Evolutionary conservation across 805 yeast species (phyloP), one percentile per base, ranked within the genome.

Genomic region (Zygoascus bituminiphila): DNA sequence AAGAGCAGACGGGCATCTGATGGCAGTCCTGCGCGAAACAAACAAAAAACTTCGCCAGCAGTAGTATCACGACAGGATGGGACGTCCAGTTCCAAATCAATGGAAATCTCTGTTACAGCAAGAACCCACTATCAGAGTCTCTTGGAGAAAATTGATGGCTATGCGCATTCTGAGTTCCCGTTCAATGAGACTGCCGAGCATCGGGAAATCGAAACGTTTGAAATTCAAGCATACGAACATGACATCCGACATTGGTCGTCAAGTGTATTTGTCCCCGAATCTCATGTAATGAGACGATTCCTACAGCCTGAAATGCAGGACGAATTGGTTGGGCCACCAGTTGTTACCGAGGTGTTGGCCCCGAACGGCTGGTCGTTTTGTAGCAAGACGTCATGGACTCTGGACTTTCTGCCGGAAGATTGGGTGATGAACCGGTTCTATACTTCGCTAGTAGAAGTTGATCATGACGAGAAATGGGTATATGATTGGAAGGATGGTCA

Each of bases 401-500:
- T 85, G 42, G 95, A 87, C 62, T 69, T 45, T 19, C 21, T 81
- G 43, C 87, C 88, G 0, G 65, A 68, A 22, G 63, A 57, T 2
- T 87, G 95, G 95, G 85, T 55, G 2, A 17, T 21, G 12, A 15
- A 7, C 2, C 81, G 6, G 64, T 64, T 41, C 46, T 66, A 75
- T 45, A 65, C 82, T 12, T 82, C 76, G 49, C 64, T 77, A 41
- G 78, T 82, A 14, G 72, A 70, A 19, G 70, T 84, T 19, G 94
- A 87, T 64, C 69, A 76, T 24, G 88, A 80, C 48, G 84, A 83
- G 37, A 87, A 87, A 63, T 87, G 95, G 95, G 91, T 85, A 17
- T 87, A 87, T 62, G 95, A 87, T 62, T 60, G 63, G 35, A 61
- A 62, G n/a, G 56, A 48, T 19, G 62, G 57, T 47, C 54, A 44